These are phyloP conservation scores for Termitomyces sp. DNA, from an alignment of 768 basidiomycete species.

Conservation along the genomic window DNA sequence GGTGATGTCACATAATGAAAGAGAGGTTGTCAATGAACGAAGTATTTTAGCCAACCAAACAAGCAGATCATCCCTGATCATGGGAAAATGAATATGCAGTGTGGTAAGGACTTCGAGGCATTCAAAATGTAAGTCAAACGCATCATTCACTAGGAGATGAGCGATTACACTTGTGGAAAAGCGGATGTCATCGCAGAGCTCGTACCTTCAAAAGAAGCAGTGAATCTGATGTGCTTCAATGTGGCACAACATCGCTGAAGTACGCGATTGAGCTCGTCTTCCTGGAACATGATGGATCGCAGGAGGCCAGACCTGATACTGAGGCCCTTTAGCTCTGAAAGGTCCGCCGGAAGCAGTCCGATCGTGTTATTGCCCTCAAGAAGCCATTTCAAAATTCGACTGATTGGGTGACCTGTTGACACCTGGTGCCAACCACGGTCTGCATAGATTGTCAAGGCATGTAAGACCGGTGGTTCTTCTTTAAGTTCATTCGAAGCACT, in stretches of 20 bases:
- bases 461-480: neutral
- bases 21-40: neutral
- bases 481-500: neutral
- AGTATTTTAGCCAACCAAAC: neutral
- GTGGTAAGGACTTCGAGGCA: neutral
- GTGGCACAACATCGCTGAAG: neutral
- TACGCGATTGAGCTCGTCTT: neutral
- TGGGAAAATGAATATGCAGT: neutral
- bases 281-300: neutral
- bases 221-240: neutral
- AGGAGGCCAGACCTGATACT: neutral
- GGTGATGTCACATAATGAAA: neutral
- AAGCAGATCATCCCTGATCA: neutral
- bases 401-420: neutral
- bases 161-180: neutral
- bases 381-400: neutral
- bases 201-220: constrained; percentile 1
- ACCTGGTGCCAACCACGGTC: neutral
- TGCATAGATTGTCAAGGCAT: neutral
- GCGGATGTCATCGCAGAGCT: neutral
- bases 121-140: neutral
- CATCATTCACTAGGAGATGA: neutral
- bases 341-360: neutral
- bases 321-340: neutral
- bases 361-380: neutral